A percentile compares a stretch with the other conserved stretches of the same genome.
phyloP scores from a whole-genome alignment of 2,329 filamentous ascomycete species.

The Penicillium sp. region DNA sequence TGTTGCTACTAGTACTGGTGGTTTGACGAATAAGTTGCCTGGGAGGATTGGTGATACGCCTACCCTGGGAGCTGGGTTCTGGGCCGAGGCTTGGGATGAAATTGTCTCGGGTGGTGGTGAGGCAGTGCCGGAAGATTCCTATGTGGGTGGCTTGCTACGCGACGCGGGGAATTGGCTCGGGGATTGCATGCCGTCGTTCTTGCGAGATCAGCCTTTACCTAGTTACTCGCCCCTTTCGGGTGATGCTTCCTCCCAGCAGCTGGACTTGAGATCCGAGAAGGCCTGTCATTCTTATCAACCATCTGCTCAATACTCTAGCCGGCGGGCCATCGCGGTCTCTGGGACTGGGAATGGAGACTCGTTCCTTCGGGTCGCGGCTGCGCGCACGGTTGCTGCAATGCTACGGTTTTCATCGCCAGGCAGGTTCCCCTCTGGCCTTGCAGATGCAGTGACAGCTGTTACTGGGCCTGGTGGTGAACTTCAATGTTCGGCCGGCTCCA shows the following conservation, averaged over 20 bases:
- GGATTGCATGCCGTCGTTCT: slow-evolving; percentile 18
- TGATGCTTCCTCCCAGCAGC: neutral
- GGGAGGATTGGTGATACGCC: slow-evolving; percentile 86
- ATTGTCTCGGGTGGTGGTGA: neutral
- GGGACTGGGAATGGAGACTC: slow-evolving; percentile 88
- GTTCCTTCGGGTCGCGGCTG: slow-evolving; percentile 71
- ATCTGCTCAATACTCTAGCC: neutral
- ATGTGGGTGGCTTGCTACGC: neutral
- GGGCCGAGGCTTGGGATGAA: slow-evolving; percentile 77
- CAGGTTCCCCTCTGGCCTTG: slow-evolving; percentile 46
- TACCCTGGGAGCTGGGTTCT: slow-evolving; percentile 79
- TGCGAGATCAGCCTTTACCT: neutral
- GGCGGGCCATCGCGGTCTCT: slow-evolving; percentile 60
- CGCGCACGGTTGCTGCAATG: slow-evolving; percentile 70
- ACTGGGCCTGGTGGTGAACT: slow-evolving; percentile 72
- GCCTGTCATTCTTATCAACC: neutral
- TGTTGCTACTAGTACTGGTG: slow-evolving; percentile 66
- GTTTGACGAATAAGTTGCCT: slow-evolving; percentile 84
- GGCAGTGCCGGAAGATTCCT: neutral
- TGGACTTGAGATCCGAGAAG: slow-evolving; percentile 11
- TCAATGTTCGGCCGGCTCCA: slow-evolving; percentile 68
- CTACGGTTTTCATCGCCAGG: slow-evolving; percentile 58
- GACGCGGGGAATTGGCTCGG: slow-evolving; percentile 12
- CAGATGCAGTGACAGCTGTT: slow-evolving; percentile 62
- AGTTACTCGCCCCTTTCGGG: slow-evolving; percentile 7